A percentile compares a stretch with the other conserved stretches of the same genome.
Evolutionary conservation across 169 alveolate genomes (phyloP).

Genomic region (Toxoplasma gondii): DNA sequence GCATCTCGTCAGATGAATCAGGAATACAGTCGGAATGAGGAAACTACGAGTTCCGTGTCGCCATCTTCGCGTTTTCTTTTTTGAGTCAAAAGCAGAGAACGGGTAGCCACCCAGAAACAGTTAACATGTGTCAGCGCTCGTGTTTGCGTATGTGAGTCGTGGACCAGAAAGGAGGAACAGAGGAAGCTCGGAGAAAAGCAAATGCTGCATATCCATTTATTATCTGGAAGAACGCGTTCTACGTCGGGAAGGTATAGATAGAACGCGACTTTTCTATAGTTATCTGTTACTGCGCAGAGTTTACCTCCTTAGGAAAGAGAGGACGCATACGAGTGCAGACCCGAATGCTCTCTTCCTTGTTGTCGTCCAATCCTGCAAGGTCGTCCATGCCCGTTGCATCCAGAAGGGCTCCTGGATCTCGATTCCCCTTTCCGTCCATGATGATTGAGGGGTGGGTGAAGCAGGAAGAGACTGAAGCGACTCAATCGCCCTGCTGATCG

Average conservation of each 20-base stretch:
- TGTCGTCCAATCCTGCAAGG: background rate
- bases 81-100: no score
- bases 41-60: no score
- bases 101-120: no score
- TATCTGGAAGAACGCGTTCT: no score
- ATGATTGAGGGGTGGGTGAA: background rate
- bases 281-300: no score
- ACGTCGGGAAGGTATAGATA: background rate
- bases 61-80: no score
- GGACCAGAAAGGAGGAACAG: background rate
- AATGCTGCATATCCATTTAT: no score
- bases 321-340: slow-evolving; percentile 83
- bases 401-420: background rate
- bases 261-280: no score
- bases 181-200: background rate
- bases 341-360: slow-evolving; percentile 76
- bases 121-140: background rate
- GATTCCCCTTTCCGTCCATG: background rate
- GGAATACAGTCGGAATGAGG: no score
- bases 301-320: slow-evolving; percentile 79
- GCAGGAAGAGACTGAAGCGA: no score
- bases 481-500: no score
- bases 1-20: no score
- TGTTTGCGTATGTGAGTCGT: background rate
- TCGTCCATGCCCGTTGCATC: slow-evolving; percentile 16